Conservation (phyloP, 148 eudicot genomes). For the Pharnaceum exiguum region DNA sequence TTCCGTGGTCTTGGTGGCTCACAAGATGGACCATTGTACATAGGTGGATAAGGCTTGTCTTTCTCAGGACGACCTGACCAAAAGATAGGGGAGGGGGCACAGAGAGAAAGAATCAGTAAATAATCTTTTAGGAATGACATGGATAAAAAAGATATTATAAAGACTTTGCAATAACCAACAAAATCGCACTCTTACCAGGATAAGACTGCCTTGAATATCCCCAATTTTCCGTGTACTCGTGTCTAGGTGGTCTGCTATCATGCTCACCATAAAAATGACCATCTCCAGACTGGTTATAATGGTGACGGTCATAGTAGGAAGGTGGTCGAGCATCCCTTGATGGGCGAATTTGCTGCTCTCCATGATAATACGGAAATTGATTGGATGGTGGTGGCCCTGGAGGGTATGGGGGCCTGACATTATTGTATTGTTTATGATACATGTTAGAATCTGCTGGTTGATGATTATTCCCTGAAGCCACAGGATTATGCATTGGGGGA, state of each 20-base stretch:
- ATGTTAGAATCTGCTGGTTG: slow-evolving; percentile 31
- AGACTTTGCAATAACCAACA: neutral
- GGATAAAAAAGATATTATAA: neutral
- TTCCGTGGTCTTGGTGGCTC: slow-evolving; percentile 49
- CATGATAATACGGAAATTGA: slow-evolving; percentile 71
- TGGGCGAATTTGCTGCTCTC: slow-evolving; percentile 49
- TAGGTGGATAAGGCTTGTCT: slow-evolving; percentile 39
- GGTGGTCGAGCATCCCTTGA: slow-evolving; percentile 57
- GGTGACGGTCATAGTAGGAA: slow-evolving; percentile 46
- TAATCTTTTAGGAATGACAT: neutral
- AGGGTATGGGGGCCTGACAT: slow-evolving; percentile 71
- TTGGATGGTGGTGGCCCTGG: slow-evolving; percentile 72
- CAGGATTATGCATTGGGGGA: slow-evolving; percentile 47
- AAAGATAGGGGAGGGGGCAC: neutral
- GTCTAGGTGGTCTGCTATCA: slow-evolving; percentile 48
- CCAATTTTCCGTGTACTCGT: slow-evolving; percentile 66
- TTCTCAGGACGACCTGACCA: slow-evolving; percentile 47
- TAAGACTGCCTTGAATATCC: slow-evolving; percentile 58
- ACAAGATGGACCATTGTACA: slow-evolving; percentile 44
- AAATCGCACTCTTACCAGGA: slow-evolving; percentile 35
- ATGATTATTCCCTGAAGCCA: slow-evolving; percentile 32
- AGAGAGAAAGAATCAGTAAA: slow-evolving; percentile 2
- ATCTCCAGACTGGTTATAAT: slow-evolving; percentile 43
- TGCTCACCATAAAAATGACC: slow-evolving; percentile 66
- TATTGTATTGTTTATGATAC: slow-evolving; percentile 44